phyloP scores from a whole-genome alignment of 768 basidiomycete species.

The Mycena amicta region DNA sequence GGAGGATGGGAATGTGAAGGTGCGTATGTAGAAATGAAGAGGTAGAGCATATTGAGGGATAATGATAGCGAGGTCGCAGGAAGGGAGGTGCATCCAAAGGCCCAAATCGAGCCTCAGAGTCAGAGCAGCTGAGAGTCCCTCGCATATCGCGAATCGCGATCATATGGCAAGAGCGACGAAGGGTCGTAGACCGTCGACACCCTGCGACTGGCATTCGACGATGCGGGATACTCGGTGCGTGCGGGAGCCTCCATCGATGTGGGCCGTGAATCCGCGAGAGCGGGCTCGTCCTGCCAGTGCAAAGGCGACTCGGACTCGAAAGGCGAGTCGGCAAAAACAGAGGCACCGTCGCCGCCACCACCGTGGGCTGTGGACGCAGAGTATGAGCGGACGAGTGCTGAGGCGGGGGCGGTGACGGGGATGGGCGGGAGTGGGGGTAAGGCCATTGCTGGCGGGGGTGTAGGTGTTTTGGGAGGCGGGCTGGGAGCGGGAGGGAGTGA shows the following conservation, averaged over 20 bases:
- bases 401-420: not conserved
- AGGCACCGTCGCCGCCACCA: conserved; percentile 1
- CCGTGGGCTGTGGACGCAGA: not conserved
- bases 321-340: conserved; percentile 19
- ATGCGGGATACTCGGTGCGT: not conserved
- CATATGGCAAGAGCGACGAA: not conserved
- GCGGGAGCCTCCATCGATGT: conserved; percentile 10
- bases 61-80: too few species aligned
- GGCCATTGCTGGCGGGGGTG: not conserved
- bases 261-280: conserved; percentile 21
- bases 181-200: not conserved
- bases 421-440: not conserved
- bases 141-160: not conserved
- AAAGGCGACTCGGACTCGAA: conserved; percentile 17
- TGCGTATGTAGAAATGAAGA: too few species aligned
- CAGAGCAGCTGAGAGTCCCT: too few species aligned
- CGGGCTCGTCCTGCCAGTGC: conserved; percentile 22
- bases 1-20: too few species aligned
- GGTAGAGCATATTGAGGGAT: too few species aligned
- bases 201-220: not conserved
- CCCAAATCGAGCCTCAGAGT: too few species aligned
- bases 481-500: not conserved
- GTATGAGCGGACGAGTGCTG: not conserved
- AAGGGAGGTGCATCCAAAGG: too few species aligned
- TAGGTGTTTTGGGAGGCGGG: not conserved